Conservation (phyloP, 2,329 filamentous ascomycete species). For the Epichloe typhina region DNA sequence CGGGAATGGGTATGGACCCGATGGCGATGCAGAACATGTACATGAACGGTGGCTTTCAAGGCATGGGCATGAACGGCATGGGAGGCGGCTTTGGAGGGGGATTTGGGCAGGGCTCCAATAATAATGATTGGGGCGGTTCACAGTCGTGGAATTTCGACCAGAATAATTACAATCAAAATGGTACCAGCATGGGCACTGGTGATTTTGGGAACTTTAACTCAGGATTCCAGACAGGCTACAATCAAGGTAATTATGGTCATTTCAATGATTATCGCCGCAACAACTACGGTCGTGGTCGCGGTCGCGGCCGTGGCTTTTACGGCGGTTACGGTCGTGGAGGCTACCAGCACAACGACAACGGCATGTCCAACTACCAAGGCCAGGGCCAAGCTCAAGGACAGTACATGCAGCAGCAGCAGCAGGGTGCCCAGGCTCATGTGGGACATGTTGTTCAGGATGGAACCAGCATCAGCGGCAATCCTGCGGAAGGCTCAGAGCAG, state of each 20-base stretch:
- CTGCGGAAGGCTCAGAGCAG: conserved; percentile 16
- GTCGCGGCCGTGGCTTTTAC: conserved; percentile 51
- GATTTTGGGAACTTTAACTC: conserved; percentile 69
- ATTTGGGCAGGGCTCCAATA: conserved; percentile 50
- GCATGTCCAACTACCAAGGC: conserved; percentile 24
- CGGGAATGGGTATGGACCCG: conserved; percentile 74
- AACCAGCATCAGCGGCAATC: conserved; percentile 5
- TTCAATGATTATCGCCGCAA: conserved; percentile 66
- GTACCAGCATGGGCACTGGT: conserved; percentile 67
- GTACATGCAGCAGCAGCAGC: conserved; percentile 17
- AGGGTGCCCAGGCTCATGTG: conserved; percentile 6
- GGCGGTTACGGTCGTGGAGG: conserved; percentile 43
- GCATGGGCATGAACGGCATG: conserved; percentile 70
- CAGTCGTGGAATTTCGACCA: conserved; percentile 74
- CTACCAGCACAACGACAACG: conserved; percentile 23
- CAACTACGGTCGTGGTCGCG: conserved; percentile 54
- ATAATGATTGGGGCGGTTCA: conserved; percentile 70
- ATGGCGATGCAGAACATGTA: conserved; percentile 62
- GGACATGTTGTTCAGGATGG: conserved; percentile 12
- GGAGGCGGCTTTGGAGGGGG: conserved; percentile 55
- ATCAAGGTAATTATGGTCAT: conserved; percentile 74
- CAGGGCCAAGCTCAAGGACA: conserved; percentile 18
- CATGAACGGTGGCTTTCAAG: conserved; percentile 69
- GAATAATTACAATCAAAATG: conserved; percentile 86
- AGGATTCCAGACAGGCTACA: conserved; percentile 65